Evolutionary conservation across 331 rosid species (phyloP).

Genomic region (Prunus yedoensis): DNA sequence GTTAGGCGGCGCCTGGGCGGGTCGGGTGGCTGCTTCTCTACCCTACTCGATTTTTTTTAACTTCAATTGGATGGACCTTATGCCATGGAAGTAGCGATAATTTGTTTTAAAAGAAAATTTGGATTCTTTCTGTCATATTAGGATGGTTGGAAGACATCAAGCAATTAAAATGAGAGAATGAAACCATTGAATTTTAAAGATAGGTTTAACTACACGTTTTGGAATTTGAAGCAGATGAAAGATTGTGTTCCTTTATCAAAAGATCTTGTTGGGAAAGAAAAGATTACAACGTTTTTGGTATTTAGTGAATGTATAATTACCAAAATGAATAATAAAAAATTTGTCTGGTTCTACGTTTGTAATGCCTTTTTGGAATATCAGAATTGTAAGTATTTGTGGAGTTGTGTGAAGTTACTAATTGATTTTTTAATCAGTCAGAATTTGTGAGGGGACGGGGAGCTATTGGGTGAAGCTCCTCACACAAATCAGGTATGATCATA

Average conservation of each 20-base stretch:
- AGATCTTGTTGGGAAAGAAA: background rate
- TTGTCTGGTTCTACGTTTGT: background rate
- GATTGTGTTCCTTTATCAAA: background rate
- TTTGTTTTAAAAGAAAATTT: too few species aligned
- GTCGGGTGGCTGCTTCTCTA: too few species aligned
- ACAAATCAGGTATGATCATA: constrained; percentile 63
- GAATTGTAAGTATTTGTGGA: background rate
- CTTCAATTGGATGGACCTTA: background rate
- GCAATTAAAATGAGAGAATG: too few species aligned
- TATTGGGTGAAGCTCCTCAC: constrained; percentile 52
- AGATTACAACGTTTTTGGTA: background rate
- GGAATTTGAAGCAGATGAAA: background rate
- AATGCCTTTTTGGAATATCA: too few species aligned
- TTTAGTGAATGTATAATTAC: background rate
- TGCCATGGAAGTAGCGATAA: background rate
- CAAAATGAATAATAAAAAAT: background rate
- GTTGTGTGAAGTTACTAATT: background rate
- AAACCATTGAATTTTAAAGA: too few species aligned
- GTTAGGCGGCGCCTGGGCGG: too few species aligned
- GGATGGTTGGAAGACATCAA: too few species aligned
- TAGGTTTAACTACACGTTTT: too few species aligned
- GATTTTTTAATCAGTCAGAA: constrained; percentile 24
- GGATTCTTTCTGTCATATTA: too few species aligned
- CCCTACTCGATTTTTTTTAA: too few species aligned
- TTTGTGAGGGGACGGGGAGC: constrained; percentile 75